Evolutionary conservation across 2,329 filamentous ascomycete species (phyloP), one percentile per base, ranked within the genome.

Genomic region (Sodiomyces alkalinus): DNA sequence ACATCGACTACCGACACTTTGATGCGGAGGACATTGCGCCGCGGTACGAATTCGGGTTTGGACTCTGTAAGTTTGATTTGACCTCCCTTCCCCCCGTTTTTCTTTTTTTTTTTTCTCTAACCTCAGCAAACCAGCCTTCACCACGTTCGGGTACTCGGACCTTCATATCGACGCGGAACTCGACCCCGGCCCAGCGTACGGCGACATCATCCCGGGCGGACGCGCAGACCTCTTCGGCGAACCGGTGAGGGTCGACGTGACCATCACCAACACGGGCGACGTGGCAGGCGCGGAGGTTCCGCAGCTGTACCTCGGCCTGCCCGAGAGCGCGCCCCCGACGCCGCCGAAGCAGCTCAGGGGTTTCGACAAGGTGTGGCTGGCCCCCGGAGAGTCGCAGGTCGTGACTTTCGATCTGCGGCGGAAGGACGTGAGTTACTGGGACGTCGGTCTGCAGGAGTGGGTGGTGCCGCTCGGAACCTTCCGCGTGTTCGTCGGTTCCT

Each of bases 391-490:
- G 39, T 56, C 45, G 2, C 48, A 41, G 30, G 55, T 48, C 1
- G 63, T 76, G 4, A 57, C 54, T 5, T 61, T 79, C 40, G 51
- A 55, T 0, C 38, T 79, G 27, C 73, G 61, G 10, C 60, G 74
- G 29, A 62, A 70, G 36, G 74, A 79, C 45, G 39, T 79, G 32
- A 77, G 72, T 39, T 74, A 74, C 35, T 79, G 74, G 74, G 70
- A 74, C 41, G 60, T 66, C 3, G 47, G 53, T 3, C 47, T 49
- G 29, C 61, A 79, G 50, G 60, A 73, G 29, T 83, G 77, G 77
- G 41, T 60, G 4, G 45, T 68, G 25, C 62, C 65, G 5, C 40
- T 42, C 11, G 60, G 60, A 0, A 47, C 40, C 10, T 63, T 63
- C 39, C 49, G 37, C 0, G 43, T 64, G 18, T 45, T 38, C 7